Percentiles rank a stretch among this genome's conserved stretches.
phyloP scores from a whole-genome alignment of 371 early-diverging fungal genomes.

The Phascolomyces articulosus region DNA sequence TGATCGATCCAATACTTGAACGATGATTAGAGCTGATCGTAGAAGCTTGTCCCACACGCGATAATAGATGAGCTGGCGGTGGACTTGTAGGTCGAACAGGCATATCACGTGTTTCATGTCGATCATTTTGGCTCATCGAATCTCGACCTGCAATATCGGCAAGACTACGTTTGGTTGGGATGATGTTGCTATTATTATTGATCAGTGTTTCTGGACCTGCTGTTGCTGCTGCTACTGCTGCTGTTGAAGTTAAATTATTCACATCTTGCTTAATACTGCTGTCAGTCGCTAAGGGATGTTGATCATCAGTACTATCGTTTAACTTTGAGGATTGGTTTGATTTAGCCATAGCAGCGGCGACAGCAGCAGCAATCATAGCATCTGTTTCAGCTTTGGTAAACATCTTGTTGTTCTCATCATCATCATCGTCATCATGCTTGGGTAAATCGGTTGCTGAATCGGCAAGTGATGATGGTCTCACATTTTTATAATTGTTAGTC shows the following conservation, averaged over 20 bases:
- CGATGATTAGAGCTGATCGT: conserved; percentile 13
- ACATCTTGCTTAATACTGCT: background rate
- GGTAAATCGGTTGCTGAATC: conserved; percentile 6
- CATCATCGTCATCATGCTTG: background rate
- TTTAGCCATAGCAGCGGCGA: conserved; percentile 33
- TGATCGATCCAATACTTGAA: conserved; percentile 30
- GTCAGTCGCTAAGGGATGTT: background rate
- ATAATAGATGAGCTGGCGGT: conserved; percentile 22
- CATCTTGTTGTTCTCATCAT: conserved; percentile 14
- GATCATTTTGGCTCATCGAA: background rate
- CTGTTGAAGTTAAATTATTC: too few relatives aligned
- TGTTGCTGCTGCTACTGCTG: too few relatives aligned
- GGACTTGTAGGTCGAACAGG: conserved; percentile 19
- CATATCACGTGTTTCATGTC: background rate
- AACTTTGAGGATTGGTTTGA: too few relatives aligned
- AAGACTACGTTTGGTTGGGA: conserved; percentile 11
- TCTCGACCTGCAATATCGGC: conserved; percentile 17
- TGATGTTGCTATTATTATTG: background rate
- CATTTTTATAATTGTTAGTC: background rate
- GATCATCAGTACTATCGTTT: too few relatives aligned
- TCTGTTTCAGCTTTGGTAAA: conserved; percentile 33
- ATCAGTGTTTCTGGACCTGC: background rate
- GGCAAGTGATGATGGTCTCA: background rate
- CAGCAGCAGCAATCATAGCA: conserved; percentile 42
- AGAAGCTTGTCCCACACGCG: conserved; percentile 14